Percentiles rank a stretch among this genome's conserved stretches.
These are phyloP conservation scores for Acorus calamus DNA, from an alignment of 106 monocot species.

Conservation along the genomic window DNA sequence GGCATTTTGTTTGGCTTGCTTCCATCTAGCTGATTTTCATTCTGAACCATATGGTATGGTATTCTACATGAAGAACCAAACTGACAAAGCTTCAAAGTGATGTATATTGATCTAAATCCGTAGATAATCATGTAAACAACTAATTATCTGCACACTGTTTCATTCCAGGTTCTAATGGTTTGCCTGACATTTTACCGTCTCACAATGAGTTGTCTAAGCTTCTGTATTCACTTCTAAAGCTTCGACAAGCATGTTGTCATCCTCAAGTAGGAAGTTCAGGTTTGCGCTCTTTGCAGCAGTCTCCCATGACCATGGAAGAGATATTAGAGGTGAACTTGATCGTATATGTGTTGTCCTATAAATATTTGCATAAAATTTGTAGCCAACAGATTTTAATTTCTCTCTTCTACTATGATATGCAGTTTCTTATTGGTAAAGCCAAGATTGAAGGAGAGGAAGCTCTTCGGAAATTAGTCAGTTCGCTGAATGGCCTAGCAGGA, in stretches of 20 bases:
- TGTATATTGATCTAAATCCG: too few species aligned
- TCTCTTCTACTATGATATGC: background rate
- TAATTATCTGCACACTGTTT: background rate
- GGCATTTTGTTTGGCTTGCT: too few species aligned
- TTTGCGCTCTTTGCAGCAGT: slow-evolving; percentile 78
- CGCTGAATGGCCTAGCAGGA: slow-evolving; percentile 89
- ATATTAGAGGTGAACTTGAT: slow-evolving; percentile 58
- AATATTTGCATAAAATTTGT: too few species aligned
- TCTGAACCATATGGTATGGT: too few species aligned
- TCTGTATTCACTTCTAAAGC: slow-evolving; percentile 71
- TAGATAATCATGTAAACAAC: too few species aligned
- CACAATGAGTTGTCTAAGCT: slow-evolving; percentile 59
- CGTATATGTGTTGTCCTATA: background rate
- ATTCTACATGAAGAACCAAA: too few species aligned
- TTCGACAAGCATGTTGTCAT: slow-evolving; percentile 98
- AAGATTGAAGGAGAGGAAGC: slow-evolving; percentile 98
- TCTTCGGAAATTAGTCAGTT: slow-evolving; percentile 68
- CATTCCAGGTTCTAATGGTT: slow-evolving; percentile 31
- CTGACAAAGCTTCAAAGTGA: too few species aligned
- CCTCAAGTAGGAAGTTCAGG: slow-evolving; percentile 98
- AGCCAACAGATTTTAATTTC: too few species aligned
- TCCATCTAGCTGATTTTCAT: too few species aligned
- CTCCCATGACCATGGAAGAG: slow-evolving; percentile 95
- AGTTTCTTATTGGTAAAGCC: slow-evolving; percentile 92
- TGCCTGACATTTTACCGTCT: slow-evolving; percentile 45